phyloP scores from a whole-genome alignment of 2,329 filamentous ascomycete genomes.

The Cladophialophora bantiana region DNA sequence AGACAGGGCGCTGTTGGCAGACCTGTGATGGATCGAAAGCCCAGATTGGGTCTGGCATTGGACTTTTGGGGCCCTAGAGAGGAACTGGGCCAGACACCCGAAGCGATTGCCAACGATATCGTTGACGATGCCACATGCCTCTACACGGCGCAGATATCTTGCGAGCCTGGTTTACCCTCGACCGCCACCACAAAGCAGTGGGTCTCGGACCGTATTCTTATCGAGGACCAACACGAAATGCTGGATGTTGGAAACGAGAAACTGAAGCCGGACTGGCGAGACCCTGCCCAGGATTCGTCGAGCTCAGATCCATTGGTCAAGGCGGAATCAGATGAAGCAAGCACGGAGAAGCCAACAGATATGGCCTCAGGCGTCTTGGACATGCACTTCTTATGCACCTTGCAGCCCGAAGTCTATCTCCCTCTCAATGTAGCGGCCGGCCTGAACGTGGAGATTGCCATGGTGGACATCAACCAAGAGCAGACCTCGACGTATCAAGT shows the following conservation, averaged over 20 bases:
- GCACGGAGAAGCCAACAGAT: constrained; percentile 47
- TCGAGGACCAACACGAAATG: constrained; percentile 40
- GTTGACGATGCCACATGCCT: constrained; percentile 39
- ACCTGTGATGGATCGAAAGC: constrained; percentile 50
- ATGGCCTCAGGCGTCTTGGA: constrained; percentile 49
- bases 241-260: constrained; percentile 52
- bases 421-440: constrained; percentile 51
- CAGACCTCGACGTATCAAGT: constrained; percentile 39
- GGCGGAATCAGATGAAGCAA: constrained; percentile 45
- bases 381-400: constrained; percentile 53
- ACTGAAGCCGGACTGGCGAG: constrained; percentile 45
- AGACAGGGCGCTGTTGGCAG: constrained; percentile 52
- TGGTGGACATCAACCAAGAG: constrained; percentile 46
- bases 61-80: constrained; percentile 49
- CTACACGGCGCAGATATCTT: constrained; percentile 52
- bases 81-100: constrained; percentile 41
- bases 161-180: constrained; percentile 54
- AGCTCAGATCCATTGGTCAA: constrained; percentile 29
- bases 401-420: constrained; percentile 53
- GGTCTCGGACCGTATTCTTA: constrained; percentile 49
- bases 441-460: constrained; percentile 49
- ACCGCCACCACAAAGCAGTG: constrained; percentile 54
- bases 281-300: constrained; percentile 24
- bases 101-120: constrained; percentile 34
- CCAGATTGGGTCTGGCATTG: constrained; percentile 50